Conservation (phyloP, 2,329 filamentous ascomycete species). For the Diplodia corticola region DNA sequence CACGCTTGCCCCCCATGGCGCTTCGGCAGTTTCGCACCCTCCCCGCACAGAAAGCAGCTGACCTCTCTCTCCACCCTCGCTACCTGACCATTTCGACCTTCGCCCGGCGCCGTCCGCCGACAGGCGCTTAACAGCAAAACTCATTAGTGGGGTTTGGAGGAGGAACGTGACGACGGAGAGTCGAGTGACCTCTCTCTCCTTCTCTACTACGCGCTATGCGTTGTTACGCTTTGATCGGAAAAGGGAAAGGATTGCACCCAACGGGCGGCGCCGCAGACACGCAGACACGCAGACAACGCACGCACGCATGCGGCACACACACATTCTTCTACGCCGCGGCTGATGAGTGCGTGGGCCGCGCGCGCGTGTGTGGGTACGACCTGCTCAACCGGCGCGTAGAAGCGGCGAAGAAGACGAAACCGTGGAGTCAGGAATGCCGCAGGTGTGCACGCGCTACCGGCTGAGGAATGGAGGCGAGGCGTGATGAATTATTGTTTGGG, state of each 20-base stretch:
- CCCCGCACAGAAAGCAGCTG: constrained; percentile 1
- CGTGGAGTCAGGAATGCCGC: not conserved
- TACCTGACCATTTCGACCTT: not conserved
- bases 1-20: not conserved
- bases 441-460: not conserved
- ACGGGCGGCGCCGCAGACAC: not conserved
- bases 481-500: not conserved
- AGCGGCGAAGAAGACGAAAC: not conserved
- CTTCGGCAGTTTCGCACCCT: not conserved
- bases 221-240: not conserved
- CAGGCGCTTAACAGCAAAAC: not conserved
- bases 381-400: not conserved
- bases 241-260: not conserved
- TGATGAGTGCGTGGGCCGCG: not conserved
- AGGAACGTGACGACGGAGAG: not conserved
- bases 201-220: not conserved
- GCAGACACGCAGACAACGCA: not conserved
- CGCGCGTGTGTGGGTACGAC: no score
- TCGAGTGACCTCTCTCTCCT: not conserved
- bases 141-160: not conserved
- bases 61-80: not conserved
- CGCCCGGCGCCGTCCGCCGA: not conserved
- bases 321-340: not conserved
- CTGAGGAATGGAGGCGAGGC: constrained; percentile 3
- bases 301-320: not conserved